Percentiles rank a stretch among this genome's conserved stretches.
Conservation (phyloP, 768 basidiomycete species). For the Piloderma croceum region DNA sequence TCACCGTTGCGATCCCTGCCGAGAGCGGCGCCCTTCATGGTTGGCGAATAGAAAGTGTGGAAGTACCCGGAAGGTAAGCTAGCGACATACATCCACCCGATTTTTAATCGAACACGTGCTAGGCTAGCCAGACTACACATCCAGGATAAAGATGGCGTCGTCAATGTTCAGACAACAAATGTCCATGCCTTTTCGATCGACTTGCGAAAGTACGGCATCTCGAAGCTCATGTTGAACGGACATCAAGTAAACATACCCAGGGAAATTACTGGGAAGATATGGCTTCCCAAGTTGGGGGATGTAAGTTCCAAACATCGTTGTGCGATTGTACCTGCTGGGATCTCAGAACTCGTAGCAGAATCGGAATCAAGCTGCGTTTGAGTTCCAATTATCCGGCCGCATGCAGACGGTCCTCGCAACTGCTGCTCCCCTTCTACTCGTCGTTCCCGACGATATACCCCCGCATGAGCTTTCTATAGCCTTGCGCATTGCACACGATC, state of each 20-base stretch:
- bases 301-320: too few species aligned
- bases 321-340: too few species aligned
- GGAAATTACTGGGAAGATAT: too few species aligned
- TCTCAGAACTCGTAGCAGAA: too few species aligned
- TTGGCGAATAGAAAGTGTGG: conserved; percentile 54
- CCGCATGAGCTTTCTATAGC: conserved; percentile 47
- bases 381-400: conserved; percentile 43
- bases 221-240: too few species aligned
- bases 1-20: conserved; percentile 65
- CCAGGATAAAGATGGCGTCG: conserved; percentile 8
- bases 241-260: too few species aligned
- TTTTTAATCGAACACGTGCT: neutral
- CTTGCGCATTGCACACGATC: conserved; percentile 59
- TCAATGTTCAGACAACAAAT: conserved; percentile 24
- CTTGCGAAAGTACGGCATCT: neutral
- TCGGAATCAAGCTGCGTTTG: too few species aligned
- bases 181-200: conserved; percentile 28
- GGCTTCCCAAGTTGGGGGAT: too few species aligned
- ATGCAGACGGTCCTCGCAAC: conserved; percentile 63
- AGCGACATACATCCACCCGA: neutral
- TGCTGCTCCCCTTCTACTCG: conserved; percentile 46
- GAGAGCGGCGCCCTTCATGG: conserved; percentile 71
- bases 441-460: conserved; percentile 38
- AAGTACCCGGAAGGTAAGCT: conserved; percentile 63
- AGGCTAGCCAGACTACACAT: conserved; percentile 12